Conservation (phyloP, 2,329 filamentous ascomycete genomes). For the Verticillium albo-atrum region DNA sequence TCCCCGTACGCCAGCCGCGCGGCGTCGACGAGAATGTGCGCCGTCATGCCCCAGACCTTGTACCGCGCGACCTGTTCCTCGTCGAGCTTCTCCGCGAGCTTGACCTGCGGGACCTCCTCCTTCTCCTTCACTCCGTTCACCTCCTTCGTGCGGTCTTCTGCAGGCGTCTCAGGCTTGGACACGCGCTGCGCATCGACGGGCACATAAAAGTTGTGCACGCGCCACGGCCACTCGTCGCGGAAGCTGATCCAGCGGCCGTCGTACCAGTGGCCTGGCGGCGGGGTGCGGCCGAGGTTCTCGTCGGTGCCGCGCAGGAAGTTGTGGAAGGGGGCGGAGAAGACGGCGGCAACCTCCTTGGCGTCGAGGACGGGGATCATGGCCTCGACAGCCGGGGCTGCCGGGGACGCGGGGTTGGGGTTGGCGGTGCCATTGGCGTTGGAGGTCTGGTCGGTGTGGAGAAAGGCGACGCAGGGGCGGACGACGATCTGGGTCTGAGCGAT, state of each 20-base stretch:
- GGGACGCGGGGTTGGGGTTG: conserved; percentile 14
- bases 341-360: conserved; percentile 85
- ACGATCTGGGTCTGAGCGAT: conserved; percentile 70
- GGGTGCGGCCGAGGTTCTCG: conserved; percentile 37
- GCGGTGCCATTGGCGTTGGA: conserved; percentile 3
- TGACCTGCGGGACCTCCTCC: conserved; percentile 29
- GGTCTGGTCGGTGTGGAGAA: conserved; percentile 58
- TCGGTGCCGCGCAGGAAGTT: conserved; percentile 68
- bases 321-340: conserved; percentile 85
- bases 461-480: conserved; percentile 72
- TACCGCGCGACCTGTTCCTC: conserved; percentile 55
- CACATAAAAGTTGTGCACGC: conserved; percentile 88
- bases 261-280: conserved; percentile 70
- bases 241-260: conserved; percentile 76
- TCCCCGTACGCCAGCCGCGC: conserved; percentile 78
- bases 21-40: conserved; percentile 81
- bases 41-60: conserved; percentile 94
- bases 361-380: conserved; percentile 76
- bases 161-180: conserved; percentile 33
- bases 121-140: not conserved
- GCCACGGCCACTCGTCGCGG: conserved; percentile 75
- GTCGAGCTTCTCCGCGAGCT: conserved; percentile 37
- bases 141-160: not conserved
- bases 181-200: conserved; percentile 70
- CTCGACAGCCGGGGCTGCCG: conserved; percentile 53